Percentiles rank a stretch among this genome's conserved stretches.
Conservation (phyloP, 495 filamentous ascomycete species). For the Aspergillus haitiensis region DNA sequence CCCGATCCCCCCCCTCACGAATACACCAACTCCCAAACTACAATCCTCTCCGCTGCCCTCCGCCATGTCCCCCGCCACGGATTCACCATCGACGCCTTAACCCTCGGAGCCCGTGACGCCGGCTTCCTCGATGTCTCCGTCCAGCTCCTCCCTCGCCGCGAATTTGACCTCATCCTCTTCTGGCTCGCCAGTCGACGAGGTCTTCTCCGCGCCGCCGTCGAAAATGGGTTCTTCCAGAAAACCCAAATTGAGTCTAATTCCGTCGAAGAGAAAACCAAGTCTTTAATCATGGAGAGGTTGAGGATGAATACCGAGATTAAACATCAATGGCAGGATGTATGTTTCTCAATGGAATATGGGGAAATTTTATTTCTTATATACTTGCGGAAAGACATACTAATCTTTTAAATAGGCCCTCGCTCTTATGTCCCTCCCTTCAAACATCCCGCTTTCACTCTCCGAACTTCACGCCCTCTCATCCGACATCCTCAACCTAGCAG, state of each 20-base stretch:
- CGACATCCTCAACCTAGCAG: conserved; percentile 84
- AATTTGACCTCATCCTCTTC: conserved; percentile 80
- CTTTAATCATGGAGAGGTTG: conserved; percentile 69
- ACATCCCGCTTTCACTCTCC: conserved; percentile 72
- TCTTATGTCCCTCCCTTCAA: conserved; percentile 75
- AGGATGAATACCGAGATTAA: conserved; percentile 69
- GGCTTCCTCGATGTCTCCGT: conserved; percentile 84
- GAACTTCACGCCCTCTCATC: conserved; percentile 81
- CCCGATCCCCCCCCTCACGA: conserved; percentile 49
- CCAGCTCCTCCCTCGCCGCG: conserved; percentile 75
- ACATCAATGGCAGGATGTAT: conserved; percentile 79
- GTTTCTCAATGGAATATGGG: conserved; percentile 25
- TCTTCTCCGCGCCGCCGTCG: conserved; percentile 52
- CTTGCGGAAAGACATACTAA: neutral
- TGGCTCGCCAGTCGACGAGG: conserved; percentile 70
- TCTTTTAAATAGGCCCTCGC: conserved; percentile 67
- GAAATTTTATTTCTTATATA: neutral
- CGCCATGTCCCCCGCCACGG: conserved; percentile 78
- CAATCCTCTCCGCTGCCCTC: conserved; percentile 79
- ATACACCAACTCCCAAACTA: conserved; percentile 69
- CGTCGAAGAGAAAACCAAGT: conserved; percentile 59
- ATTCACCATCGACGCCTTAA: conserved; percentile 71
- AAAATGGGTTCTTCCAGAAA: conserved; percentile 38
- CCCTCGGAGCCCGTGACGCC: conserved; percentile 74
- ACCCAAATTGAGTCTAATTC: conserved; percentile 28